These are phyloP conservation scores for Saturnispora diversa DNA, from an alignment of 805 yeast genomes.

Conservation along the genomic window DNA sequence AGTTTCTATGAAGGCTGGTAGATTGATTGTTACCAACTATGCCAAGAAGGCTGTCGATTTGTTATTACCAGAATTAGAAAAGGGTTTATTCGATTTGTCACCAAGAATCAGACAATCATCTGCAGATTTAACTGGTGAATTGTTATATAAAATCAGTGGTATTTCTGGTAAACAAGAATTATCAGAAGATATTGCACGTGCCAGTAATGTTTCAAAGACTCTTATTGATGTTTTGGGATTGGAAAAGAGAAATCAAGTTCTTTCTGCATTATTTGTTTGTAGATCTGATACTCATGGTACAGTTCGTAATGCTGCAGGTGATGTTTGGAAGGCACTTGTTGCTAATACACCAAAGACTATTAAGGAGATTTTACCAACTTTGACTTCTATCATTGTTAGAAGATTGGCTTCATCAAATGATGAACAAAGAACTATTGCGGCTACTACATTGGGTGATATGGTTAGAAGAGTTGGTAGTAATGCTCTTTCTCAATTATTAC, in stretches of 20 bases:
- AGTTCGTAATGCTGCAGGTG: conserved; percentile 84
- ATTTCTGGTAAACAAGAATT: conserved; percentile 70
- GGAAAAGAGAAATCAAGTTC: conserved; percentile 79
- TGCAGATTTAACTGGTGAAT: conserved; percentile 90
- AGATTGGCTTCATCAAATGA: conserved; percentile 78
- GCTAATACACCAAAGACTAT: conserved; percentile 93
- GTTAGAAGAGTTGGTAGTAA: conserved; percentile 89
- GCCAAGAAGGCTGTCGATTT: conserved; percentile 90
- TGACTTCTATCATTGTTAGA: conserved; percentile 71
- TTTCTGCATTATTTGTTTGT: conserved; percentile 83
- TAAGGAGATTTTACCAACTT: conserved; percentile 81
- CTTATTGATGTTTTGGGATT: conserved; percentile 75
- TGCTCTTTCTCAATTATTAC: conserved; percentile 76
- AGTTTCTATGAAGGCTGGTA: conserved; percentile 84
- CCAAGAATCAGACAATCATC: conserved; percentile 88
- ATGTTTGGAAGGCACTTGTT: conserved; percentile 94
- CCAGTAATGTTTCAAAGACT: conserved; percentile 48
- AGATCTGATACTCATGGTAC: conserved; percentile 85
- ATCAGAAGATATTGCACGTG: conserved; percentile 41
- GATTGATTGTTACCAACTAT: conserved; percentile 82
- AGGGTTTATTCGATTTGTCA: conserved; percentile 74
- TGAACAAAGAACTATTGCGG: conserved; percentile 77
- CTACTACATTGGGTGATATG: conserved; percentile 87
- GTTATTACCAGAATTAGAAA: conserved; percentile 86
- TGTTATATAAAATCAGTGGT: conserved; percentile 90